Evolutionary conservation across 495 filamentous ascomycete species (phyloP).

Genomic region (Xylaria longipes): DNA sequence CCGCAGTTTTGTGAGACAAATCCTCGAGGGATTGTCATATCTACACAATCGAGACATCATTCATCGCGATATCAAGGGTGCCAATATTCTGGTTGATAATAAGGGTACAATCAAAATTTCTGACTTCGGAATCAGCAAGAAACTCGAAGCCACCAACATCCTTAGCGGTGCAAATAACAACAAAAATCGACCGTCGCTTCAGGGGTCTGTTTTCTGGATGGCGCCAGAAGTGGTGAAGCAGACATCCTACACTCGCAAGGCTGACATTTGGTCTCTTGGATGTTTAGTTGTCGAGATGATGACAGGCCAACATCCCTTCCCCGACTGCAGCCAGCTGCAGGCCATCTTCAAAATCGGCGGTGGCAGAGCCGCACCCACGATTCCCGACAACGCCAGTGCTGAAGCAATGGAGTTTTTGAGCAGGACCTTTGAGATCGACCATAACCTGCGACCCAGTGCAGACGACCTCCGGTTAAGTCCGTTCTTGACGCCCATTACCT

Average conservation of each 20-base stretch:
- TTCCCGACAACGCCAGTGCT: slow-evolving; percentile 82
- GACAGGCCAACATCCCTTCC: slow-evolving; percentile 94
- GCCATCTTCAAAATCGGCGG: slow-evolving; percentile 98
- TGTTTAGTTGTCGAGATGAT: slow-evolving; percentile 99
- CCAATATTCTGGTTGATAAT: slow-evolving; percentile 98
- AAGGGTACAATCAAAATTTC: slow-evolving; percentile 99
- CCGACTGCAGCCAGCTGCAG: slow-evolving; percentile 94
- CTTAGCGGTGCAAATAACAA: slow-evolving; percentile 61
- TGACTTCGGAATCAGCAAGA: slow-evolving; percentile 99
- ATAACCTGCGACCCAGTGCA: slow-evolving; percentile 87
- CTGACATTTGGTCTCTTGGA: slow-evolving; percentile 98
- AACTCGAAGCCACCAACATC: slow-evolving; percentile 79
- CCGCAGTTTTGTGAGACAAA: slow-evolving; percentile 96
- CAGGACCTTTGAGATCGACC: slow-evolving; percentile 93
- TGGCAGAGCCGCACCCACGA: slow-evolving; percentile 83
- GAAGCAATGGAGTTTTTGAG: slow-evolving; percentile 87
- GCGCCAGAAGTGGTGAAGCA: slow-evolving; percentile 98
- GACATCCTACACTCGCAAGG: slow-evolving; percentile 96
- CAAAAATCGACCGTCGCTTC: slow-evolving; percentile 86
- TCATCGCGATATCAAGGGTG: slow-evolving; percentile 98
- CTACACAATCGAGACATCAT: slow-evolving; percentile 96
- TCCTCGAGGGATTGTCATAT: slow-evolving; percentile 92
- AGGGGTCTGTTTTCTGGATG: slow-evolving; percentile 99
- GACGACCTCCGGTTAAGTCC: slow-evolving; percentile 84
- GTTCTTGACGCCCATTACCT: slow-evolving; percentile 73